These are phyloP conservation scores for Ochetophila trinervis DNA, from an alignment of 306 rosid species.

Conservation along the genomic window DNA sequence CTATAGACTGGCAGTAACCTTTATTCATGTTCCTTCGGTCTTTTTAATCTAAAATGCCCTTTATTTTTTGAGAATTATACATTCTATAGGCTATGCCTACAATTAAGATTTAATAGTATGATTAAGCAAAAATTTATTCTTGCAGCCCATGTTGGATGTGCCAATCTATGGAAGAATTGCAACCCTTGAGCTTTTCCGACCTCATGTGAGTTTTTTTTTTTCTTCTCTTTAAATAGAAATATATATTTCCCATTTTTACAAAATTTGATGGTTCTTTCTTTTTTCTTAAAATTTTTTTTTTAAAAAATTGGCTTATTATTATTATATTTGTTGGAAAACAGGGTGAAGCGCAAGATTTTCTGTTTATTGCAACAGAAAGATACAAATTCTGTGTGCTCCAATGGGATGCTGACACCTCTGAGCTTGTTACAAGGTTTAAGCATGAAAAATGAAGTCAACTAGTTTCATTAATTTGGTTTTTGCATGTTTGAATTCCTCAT, in stretches of 20 bases:
- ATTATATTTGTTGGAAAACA: constrained; percentile 18
- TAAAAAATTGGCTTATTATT: constrained; percentile 9
- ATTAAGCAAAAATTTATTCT: constrained; percentile 4
- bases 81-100: background rate
- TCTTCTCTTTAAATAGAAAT: background rate
- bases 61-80: background rate
- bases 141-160: constrained; percentile 88
- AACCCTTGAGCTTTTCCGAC: constrained; percentile 89
- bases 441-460: background rate
- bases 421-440: constrained; percentile 67
- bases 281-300: background rate
- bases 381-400: constrained; percentile 97
- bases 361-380: constrained; percentile 94
- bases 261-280: background rate
- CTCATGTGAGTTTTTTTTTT: constrained; percentile 58
- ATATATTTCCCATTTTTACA: background rate
- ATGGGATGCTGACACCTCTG: constrained; percentile 86
- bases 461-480: background rate
- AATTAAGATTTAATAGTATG: constrained; percentile 1
- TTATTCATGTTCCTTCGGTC: too few species aligned
- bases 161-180: constrained; percentile 97
- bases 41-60: background rate
- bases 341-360: constrained; percentile 94
- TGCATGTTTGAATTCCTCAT: background rate
- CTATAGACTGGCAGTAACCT: too few species aligned